Percentiles rank a stretch among this genome's conserved stretches.
phyloP scores from a whole-genome alignment of 768 basidiomycete species.

The Neoboletus subvelutipes region DNA sequence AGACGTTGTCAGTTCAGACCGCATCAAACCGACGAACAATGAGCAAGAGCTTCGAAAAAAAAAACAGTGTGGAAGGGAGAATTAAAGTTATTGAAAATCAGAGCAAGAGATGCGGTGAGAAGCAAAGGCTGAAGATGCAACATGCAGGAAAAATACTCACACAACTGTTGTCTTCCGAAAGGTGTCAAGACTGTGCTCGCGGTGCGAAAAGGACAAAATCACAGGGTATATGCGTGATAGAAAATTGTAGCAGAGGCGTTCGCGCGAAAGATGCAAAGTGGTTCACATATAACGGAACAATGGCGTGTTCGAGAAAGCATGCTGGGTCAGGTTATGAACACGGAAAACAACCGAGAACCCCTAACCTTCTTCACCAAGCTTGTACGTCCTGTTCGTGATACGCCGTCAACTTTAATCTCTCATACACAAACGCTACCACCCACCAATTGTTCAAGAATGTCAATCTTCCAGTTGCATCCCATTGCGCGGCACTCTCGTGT shows the following conservation, averaged over 20 bases:
- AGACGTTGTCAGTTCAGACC: background rate
- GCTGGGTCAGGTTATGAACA: background rate
- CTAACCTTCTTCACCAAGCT: slow-evolving; percentile 82
- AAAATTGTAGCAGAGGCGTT: background rate
- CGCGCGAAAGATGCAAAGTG: background rate
- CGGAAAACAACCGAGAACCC: background rate
- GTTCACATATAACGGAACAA: background rate
- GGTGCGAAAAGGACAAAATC: background rate
- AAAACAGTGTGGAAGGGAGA: too few species aligned
- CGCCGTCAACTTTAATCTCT: background rate
- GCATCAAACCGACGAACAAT: background rate
- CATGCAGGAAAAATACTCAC: slow-evolving; percentile 38
- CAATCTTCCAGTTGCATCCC: slow-evolving; percentile 66
- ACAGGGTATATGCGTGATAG: background rate
- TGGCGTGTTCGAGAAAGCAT: background rate
- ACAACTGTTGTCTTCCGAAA: slow-evolving; percentile 85
- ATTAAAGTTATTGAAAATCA: background rate
- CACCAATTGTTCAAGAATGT: slow-evolving; percentile 83
- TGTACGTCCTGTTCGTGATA: slow-evolving; percentile 65
- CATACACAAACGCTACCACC: slow-evolving; percentile 14
- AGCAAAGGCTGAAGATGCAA: background rate
- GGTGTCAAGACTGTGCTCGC: slow-evolving; percentile 68
- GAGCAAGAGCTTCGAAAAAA: background rate
- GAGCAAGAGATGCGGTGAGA: background rate
- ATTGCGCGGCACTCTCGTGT: slow-evolving; percentile 51